Evolutionary conservation across 192 early-diverging fungal genomes (phyloP).

Genomic region (Phlyctochytrium planicorne): DNA sequence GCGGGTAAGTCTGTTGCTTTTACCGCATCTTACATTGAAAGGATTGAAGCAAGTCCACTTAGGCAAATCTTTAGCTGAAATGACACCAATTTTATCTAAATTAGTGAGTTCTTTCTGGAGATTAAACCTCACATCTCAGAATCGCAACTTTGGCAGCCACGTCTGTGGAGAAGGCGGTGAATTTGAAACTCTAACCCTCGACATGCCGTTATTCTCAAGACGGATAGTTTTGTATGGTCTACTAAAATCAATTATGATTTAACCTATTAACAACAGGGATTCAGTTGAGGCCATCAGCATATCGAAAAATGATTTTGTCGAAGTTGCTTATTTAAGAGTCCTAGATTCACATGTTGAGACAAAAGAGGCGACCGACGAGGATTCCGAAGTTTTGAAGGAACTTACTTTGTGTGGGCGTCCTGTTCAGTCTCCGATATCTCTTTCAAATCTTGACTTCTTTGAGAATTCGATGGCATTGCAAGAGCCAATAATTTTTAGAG

Average conservation of each 20-base stretch:
- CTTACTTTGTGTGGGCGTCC: too few relatives aligned
- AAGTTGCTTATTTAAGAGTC: conserved; percentile 78
- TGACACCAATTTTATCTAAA: conserved; percentile 71
- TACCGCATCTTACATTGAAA: background rate
- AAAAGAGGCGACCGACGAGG: conserved; percentile 46
- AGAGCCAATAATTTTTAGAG: too few relatives aligned
- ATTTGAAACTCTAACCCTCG: conserved; percentile 90
- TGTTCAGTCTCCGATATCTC: too few relatives aligned
- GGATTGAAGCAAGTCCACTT: conserved; percentile 52
- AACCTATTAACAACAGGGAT: too few relatives aligned
- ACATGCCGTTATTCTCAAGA: conserved; percentile 87
- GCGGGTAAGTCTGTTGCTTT: conserved; percentile 39
- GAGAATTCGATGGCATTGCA: too few relatives aligned
- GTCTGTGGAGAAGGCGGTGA: conserved; percentile 98
- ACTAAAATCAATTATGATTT: too few relatives aligned
- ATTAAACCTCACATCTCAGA: conserved; percentile 29
- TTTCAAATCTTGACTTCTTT: too few relatives aligned
- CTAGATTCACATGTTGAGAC: conserved; percentile 66
- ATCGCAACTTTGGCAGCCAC: conserved; percentile 77
- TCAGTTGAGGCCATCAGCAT: too few relatives aligned
- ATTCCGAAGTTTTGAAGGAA: too few relatives aligned
- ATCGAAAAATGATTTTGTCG: conserved; percentile 76
- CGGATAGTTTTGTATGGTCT: conserved; percentile 73
- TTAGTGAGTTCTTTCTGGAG: conserved; percentile 47
- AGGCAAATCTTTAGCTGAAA: conserved; percentile 73